Evolutionary conservation across 2,329 filamentous ascomycete genomes (phyloP).

Genomic region (Colletotrichum neosansevieriae): DNA sequence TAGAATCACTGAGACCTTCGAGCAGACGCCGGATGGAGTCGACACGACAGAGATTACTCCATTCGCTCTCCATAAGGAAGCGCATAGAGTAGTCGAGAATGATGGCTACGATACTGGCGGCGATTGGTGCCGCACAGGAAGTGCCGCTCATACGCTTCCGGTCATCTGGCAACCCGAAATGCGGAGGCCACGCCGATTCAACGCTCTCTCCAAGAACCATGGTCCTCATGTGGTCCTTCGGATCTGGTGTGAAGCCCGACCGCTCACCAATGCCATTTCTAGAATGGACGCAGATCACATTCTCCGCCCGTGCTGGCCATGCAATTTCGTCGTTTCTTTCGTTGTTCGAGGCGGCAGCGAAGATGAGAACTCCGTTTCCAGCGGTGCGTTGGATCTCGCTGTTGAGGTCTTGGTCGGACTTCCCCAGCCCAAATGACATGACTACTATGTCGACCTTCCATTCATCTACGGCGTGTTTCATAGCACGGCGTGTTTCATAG

Average conservation of each 20-base stretch:
- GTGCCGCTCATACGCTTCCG: not conserved
- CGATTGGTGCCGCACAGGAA: not conserved
- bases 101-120: not conserved
- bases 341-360: not conserved
- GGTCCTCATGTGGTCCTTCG: not conserved
- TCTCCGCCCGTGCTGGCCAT: not conserved
- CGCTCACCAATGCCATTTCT: not conserved
- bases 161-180: not conserved
- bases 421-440: not conserved
- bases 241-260: not conserved
- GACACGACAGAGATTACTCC: not conserved
- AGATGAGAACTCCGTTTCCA: not conserved
- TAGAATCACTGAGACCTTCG: not conserved
- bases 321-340: not conserved
- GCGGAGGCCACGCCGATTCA: fast-evolving
- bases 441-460: not conserved
- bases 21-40: not conserved
- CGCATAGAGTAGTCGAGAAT: not conserved
- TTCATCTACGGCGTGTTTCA: fast-evolving
- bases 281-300: not conserved
- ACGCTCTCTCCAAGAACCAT: not conserved
- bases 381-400: not conserved
- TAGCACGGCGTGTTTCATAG: fast-evolving
- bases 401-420: fast-evolving
- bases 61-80: not conserved